These are phyloP conservation scores for Debaryomyces coudertii DNA, from an alignment of 1,139 yeast genomes.

Conservation along the genomic window DNA sequence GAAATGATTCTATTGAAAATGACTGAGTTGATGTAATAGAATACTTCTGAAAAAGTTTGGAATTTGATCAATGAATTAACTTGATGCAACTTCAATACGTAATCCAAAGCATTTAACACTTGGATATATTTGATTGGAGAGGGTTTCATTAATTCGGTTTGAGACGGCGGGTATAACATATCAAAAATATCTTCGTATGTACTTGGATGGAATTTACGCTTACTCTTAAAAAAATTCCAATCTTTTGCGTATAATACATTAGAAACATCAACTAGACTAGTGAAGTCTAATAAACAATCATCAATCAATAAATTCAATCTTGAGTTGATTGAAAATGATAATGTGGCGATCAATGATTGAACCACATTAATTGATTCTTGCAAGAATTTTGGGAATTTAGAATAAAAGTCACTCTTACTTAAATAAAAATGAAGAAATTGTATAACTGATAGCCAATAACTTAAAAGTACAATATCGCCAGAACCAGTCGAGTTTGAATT, in stretches of 20 bases:
- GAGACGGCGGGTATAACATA: slow-evolving; percentile 73
- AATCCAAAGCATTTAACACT: slow-evolving; percentile 83
- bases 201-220: slow-evolving; percentile 40
- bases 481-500: slow-evolving; percentile 34
- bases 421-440: slow-evolving; percentile 70
- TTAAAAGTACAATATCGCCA: slow-evolving; percentile 68
- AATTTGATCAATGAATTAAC: slow-evolving; percentile 76
- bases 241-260: slow-evolving; percentile 66
- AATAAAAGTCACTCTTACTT: slow-evolving; percentile 57
- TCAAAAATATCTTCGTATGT: slow-evolving; percentile 70
- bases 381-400: slow-evolving; percentile 55
- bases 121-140: slow-evolving; percentile 87
- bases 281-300: slow-evolving; percentile 64
- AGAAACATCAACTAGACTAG: slow-evolving; percentile 66
- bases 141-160: slow-evolving; percentile 67
- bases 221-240: slow-evolving; percentile 72
- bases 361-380: slow-evolving; percentile 62
- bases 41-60: slow-evolving; percentile 76
- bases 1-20: slow-evolving; percentile 74
- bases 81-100: slow-evolving; percentile 80
- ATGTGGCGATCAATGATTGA: slow-evolving; percentile 64
- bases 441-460: slow-evolving; percentile 73
- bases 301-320: slow-evolving; percentile 60
- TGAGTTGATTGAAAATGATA: slow-evolving; percentile 66
- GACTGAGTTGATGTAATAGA: slow-evolving; percentile 75